Base-by-base conservation (phyloP, 345 rosid genomes). In the Nephelium lappaceum region DNA sequence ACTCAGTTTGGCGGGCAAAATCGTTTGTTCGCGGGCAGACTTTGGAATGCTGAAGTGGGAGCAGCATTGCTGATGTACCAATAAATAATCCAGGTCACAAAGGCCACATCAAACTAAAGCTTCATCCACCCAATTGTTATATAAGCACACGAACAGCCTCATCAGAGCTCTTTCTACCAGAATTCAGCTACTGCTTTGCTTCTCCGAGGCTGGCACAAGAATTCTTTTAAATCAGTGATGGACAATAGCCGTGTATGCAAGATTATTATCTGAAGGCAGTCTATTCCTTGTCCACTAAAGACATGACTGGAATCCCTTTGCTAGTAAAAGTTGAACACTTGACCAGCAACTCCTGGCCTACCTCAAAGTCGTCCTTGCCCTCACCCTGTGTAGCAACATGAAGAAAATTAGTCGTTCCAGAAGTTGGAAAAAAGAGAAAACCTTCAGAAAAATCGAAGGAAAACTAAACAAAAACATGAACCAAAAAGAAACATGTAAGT, bases 261-360 rank as follows among this genome's bases (percentile, higher is more conserved):
- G 67, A 1, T 71, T 53, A 55, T 75, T 68, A 41, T 27, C 21
- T 24, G 11, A 55, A 36, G 71, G 68, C 31, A 18, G 43, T 25
- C 77, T 58, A 76, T 58, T 81, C 84, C 25, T 87, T 85, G 47
- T 89, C 82, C 69, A 85, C 88, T 84, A 89, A 82, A 69, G 92
- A 85, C 95, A 93, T 71, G 18, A 91, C 87, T 11, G 99, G 95
- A 80, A 92, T 79, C 63, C 97, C 99, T 84, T 93, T 92, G 81
- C 83, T 79, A 7, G 88, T 86, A 84, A 93, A 95, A 84, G 94
- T 90, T 42, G 90, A 84, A 75, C 98, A 93, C 82, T 82, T 83
- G 27, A 92, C 98, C 47, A 2, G 73, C 86, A 95, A 73, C 74
- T 82, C 78, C 75, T 92, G 90, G 51, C 98, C 99, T 12, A 88